phyloP scores from a whole-genome alignment of 148 eudicot genomes.

The Rheum nobile region DNA sequence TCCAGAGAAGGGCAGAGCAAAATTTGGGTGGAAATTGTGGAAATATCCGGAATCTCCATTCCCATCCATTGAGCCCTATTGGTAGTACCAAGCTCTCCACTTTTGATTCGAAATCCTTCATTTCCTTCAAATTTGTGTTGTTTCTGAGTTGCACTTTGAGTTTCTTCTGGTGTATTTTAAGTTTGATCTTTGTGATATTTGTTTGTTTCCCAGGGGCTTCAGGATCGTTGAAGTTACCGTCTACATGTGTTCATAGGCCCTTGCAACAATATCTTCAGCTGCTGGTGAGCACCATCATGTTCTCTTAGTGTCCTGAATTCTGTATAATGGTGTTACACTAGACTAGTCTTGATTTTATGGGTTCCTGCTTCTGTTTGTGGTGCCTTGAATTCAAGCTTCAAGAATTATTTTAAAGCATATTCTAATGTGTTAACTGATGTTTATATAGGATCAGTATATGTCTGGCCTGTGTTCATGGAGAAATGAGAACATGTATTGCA shows the following conservation, averaged over 20 bases:
- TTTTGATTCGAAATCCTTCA: too few species aligned
- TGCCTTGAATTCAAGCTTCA: background rate
- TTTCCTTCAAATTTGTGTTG: too few species aligned
- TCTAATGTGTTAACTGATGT: background rate
- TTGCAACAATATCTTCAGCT: conserved; percentile 50
- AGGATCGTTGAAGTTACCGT: background rate
- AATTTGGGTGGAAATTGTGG: background rate
- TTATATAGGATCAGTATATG: background rate
- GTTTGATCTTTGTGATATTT: too few species aligned
- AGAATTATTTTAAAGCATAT: too few species aligned
- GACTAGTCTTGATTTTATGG: background rate
- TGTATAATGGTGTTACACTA: background rate
- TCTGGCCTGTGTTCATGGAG: background rate
- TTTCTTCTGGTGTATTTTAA: too few species aligned
- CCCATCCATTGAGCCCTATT: background rate
- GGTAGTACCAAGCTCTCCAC: background rate
- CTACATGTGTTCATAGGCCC: conserved; percentile 19
- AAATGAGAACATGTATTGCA: background rate
- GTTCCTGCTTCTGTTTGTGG: background rate
- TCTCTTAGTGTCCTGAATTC: background rate
- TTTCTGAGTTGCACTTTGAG: too few species aligned
- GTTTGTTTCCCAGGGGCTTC: too few species aligned
- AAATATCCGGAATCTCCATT: background rate
- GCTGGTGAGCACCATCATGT: conserved; percentile 32
- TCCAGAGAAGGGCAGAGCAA: background rate